Base-by-base conservation (phyloP, 2,329 filamentous ascomycete genomes). In the Penicillium griseofulvum region DNA sequence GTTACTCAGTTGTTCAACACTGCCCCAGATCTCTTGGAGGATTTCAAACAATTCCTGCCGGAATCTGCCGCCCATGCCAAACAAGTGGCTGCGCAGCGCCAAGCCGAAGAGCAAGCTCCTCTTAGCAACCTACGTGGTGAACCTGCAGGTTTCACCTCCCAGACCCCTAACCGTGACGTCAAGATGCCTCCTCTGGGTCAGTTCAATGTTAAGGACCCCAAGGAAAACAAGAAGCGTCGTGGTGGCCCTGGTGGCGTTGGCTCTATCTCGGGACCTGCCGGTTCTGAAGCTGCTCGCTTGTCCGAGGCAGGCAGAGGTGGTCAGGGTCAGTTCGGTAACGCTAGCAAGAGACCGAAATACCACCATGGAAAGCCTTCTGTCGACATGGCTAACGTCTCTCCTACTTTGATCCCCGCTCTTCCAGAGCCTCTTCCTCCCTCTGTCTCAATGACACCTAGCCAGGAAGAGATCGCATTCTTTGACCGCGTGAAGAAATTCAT, bases 1-100 rank as follows among this genome's bases (percentile, higher is more conserved):
- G 94, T 99, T 24, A 99, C 95, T 0, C 89, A 88, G 31, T 80
- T 99, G 1, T 99, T 99, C 77, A 91, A 91, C 69, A 88, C 89
- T 5, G 94, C 95, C 0, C 93, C 93, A 5, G 94, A 99, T 74
- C 84, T 99, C 12, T 80, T 99, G 2, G 94, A 99, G 74, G 94
- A 99, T 69, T 99, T 99, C 72, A 99, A 99, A 73, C 94, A 99
- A 69, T 99, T 99, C 64, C 81, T 99, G 8, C 94, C 94, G 0
- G 94, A 99, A 71, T 95, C 93, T 41, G 87, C 87, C 31, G 87
- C 87, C 17, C 83, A 87, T 61, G 84, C 81, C 65, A 89, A 83
- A 71, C 83, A 83, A 50, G 81, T 82, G 64, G 81, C 80, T 60
- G 80, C 74, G 56, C 81, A 76, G 59, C 74, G 84, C 66, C 86